These are phyloP conservation scores for Chrysosphaeria jannelii DNA, from an alignment of 2,329 filamentous ascomycete genomes.

Conservation along the genomic window DNA sequence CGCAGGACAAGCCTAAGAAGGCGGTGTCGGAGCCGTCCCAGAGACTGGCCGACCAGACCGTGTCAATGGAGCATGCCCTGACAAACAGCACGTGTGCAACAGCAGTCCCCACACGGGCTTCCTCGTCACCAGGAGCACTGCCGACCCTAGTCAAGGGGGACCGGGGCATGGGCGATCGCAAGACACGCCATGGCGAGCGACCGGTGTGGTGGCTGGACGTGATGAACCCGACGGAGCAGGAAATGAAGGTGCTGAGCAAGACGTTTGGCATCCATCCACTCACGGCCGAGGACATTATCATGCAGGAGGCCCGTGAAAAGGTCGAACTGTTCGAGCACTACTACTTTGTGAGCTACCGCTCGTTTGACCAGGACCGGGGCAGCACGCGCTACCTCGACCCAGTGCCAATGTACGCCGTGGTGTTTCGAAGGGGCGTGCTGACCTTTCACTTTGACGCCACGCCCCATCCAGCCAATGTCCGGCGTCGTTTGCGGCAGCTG, in stretches of 20 bases:
- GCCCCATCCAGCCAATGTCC: conserved; percentile 85
- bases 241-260: conserved; percentile 84
- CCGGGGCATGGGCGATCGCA: too few relatives aligned
- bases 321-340: conserved; percentile 93
- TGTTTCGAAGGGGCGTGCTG: conserved; percentile 83
- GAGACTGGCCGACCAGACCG: too few relatives aligned
- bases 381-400: conserved; percentile 81
- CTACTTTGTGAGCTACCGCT: conserved; percentile 96
- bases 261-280: conserved; percentile 88
- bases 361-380: conserved; percentile 79
- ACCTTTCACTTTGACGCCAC: conserved; percentile 95
- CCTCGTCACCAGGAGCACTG: neutral
- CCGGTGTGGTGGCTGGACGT: conserved; percentile 96
- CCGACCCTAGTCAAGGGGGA: too few relatives aligned
- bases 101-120: too few relatives aligned
- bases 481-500: conserved; percentile 70
- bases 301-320: conserved; percentile 92
- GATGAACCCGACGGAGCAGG: conserved; percentile 63
- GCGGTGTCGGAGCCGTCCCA: too few relatives aligned
- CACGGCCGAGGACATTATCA: conserved; percentile 86
- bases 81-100: too few relatives aligned
- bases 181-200: conserved; percentile 36
- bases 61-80: too few relatives aligned
- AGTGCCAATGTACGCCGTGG: conserved; percentile 90
- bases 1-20: too few relatives aligned